Evolutionary conservation across 129 eudicot species (phyloP).

Genomic region (Sambucus nigra): DNA sequence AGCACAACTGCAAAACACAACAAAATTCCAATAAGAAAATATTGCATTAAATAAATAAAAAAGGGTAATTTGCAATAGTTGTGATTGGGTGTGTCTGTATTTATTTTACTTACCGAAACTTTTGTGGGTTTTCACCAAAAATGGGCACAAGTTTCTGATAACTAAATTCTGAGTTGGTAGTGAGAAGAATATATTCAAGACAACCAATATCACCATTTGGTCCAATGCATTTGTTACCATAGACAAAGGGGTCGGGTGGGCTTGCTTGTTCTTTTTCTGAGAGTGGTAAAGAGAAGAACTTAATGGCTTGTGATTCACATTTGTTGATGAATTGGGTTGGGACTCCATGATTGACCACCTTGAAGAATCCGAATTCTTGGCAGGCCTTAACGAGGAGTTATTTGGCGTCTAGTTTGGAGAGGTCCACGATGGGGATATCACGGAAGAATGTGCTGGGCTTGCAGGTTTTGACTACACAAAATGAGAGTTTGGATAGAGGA

Average conservation of each 20-base stretch:
- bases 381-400: constrained; percentile 62
- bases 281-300: constrained; percentile 54
- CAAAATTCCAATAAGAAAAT: too few species aligned
- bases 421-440: constrained; percentile 63
- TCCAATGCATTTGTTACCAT: constrained; percentile 70
- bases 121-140: constrained; percentile 39
- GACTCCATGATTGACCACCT: too few species aligned
- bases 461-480: constrained; percentile 47
- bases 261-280: constrained; percentile 45
- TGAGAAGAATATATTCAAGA: constrained; percentile 75
- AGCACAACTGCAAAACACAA: too few species aligned
- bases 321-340: constrained; percentile 34
- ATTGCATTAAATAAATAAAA: constrained; percentile 21
- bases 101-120: constrained; percentile 43
- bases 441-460: constrained; percentile 23
- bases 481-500: neutral
- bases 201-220: constrained; percentile 65
- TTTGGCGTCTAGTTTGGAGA: constrained; percentile 60
- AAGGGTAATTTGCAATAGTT: too few species aligned
- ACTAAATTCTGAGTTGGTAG: constrained; percentile 31
- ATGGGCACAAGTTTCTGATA: constrained; percentile 27
- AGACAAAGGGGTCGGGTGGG: constrained; percentile 63
- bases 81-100: too few species aligned
- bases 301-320: constrained; percentile 52
- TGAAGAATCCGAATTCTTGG: constrained; percentile 67